A percentile compares a stretch with the other conserved stretches of the same genome.
phyloP scores from a whole-genome alignment of 257 asterid species.

The Plantago major region DNA sequence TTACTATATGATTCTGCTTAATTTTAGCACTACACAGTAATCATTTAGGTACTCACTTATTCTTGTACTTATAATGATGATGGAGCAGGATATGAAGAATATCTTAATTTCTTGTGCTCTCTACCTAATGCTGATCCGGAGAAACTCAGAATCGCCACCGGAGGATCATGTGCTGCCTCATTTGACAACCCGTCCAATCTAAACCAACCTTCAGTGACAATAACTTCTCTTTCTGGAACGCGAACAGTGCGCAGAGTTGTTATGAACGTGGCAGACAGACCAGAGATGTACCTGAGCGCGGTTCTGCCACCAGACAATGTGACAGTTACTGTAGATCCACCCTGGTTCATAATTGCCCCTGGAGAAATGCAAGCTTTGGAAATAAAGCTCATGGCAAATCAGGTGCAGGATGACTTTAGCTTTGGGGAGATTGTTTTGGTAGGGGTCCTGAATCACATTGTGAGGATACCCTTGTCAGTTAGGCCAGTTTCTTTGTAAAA shows the following conservation, averaged over 20 bases:
- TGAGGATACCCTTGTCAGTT: constrained; percentile 63
- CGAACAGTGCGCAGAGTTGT: constrained; percentile 45
- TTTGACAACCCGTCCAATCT: constrained; percentile 60
- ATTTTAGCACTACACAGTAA: neutral
- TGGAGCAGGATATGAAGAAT: constrained; percentile 58
- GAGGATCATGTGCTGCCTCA: constrained; percentile 54
- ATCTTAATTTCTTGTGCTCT: constrained; percentile 71
- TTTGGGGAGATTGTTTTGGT: constrained; percentile 74
- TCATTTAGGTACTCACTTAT: neutral
- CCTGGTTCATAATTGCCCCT: constrained; percentile 60
- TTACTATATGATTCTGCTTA: neutral
- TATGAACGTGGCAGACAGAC: constrained; percentile 51
- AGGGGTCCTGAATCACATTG: constrained; percentile 67
- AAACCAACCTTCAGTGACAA: constrained; percentile 78
- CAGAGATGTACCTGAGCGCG: constrained; percentile 60
- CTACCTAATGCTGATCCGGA: constrained; percentile 60
- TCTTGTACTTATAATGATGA: too few species aligned
- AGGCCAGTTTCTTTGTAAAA: constrained; percentile 43
- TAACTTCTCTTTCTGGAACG: constrained; percentile 61
- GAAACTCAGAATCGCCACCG: constrained; percentile 52
- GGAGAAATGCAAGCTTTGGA: constrained; percentile 49
- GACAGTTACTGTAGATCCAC: constrained; percentile 44
- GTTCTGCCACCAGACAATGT: constrained; percentile 62
- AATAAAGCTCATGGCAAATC: constrained; percentile 43
- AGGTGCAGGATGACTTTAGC: constrained; percentile 55